These are phyloP conservation scores for Chaetomium globosum DNA, from an alignment of 2,329 filamentous ascomycete genomes.

Conservation along the genomic window DNA sequence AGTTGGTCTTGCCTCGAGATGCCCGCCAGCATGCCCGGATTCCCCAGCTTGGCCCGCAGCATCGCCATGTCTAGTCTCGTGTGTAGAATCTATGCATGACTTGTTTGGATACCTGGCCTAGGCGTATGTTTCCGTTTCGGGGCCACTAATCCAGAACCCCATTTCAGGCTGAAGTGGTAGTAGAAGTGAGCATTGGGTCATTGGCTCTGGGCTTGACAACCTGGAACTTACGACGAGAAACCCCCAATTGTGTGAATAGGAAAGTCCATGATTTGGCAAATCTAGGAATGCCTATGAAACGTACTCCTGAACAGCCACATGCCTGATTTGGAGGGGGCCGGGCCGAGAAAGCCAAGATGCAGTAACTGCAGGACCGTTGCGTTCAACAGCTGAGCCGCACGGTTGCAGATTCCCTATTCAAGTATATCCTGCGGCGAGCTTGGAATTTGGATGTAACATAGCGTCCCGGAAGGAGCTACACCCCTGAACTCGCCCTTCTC, in stretches of 20 bases:
- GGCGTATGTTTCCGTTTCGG: not conserved
- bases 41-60: not conserved
- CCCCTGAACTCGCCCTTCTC: not conserved
- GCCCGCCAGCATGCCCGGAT: not conserved
- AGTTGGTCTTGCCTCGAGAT: not conserved
- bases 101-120: not conserved
- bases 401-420: not conserved
- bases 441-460: not conserved
- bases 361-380: not conserved
- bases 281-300: not conserved
- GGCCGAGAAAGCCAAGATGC: not conserved
- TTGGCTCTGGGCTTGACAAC: not conserved
- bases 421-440: not conserved
- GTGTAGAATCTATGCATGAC: not conserved
- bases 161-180: not conserved
- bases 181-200: not conserved
- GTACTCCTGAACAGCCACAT: not conserved
- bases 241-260: not conserved
- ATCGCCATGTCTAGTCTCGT: not conserved
- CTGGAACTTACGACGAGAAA: not conserved
- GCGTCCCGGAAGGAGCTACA: not conserved
- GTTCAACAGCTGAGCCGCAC: not conserved
- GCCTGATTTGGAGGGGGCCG: not conserved
- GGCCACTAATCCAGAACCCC: not conserved
- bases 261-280: not conserved